These are phyloP conservation scores for Rhizophagus clarus DNA, from an alignment of 192 early-diverging fungal species.

Conservation along the genomic window DNA sequence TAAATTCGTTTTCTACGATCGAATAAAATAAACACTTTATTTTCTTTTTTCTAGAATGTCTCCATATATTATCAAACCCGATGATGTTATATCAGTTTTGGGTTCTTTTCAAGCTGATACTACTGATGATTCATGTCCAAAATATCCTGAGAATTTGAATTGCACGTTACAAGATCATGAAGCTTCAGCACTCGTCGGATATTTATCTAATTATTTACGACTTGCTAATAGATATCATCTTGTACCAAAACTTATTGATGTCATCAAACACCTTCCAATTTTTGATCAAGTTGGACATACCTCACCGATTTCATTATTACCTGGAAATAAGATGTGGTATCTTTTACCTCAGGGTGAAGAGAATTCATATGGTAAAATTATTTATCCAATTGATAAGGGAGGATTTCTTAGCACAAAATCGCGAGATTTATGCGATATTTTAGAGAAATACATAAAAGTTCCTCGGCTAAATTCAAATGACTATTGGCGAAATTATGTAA, in stretches of 20 bases:
- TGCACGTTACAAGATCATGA: background rate
- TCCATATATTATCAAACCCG: background rate
- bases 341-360: background rate
- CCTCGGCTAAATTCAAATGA: background rate
- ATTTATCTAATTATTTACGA: background rate
- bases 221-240: background rate
- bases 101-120: background rate
- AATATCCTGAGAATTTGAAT: background rate
- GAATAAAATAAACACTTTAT: too few species aligned
- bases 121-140: too few species aligned
- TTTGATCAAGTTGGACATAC: background rate
- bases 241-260: background rate
- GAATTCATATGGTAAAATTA: background rate
- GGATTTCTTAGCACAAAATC: background rate
- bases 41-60: background rate
- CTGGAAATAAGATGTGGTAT: background rate
- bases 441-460: background rate
- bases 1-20: too few species aligned
- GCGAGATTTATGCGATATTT: background rate
- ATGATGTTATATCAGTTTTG: conserved; percentile 1
- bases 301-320: background rate
- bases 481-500: background rate
- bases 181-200: background rate
- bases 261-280: background rate
- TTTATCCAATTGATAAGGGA: background rate